Base-by-base conservation (phyloP, 129 eudicot genomes). In the Saussurea involucrata region DNA sequence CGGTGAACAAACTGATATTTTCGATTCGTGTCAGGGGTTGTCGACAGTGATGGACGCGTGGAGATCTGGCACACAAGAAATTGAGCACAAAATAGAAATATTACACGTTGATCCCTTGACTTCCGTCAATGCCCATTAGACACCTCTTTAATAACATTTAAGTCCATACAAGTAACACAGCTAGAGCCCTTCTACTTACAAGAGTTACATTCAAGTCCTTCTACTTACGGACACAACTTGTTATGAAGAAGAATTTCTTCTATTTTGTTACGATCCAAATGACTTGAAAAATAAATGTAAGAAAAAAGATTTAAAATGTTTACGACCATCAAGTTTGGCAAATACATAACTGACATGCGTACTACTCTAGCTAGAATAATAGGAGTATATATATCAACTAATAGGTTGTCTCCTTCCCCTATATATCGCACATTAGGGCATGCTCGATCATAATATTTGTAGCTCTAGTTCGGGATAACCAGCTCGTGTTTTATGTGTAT, bases 401-500 rank as follows among this genome's bases (percentile, higher is more conserved):
- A 36, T 36, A 27, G 29, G 29, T 27, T 27, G 29, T 27, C 29
- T 27, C 29, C 29, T 27, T 27, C 29, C 29, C 29, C 0, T 27
- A 27, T 27, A 27, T 27, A 27, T 27, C 29, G 2, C 29, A 27
- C 44, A 34, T 7, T 36, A 6, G 44, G 9, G 44, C 12, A 36
- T 36, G 42, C 9, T 73, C 78, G 42, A 17, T 73, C 78, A 80
- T 37, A 73, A 66, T 24, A 80, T 49, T 6, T 53, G 83, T 34
- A 80, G 74, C 34, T 80, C 78, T 6, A 84, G 81, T 68, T 89
- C 85, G 3, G 79, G 73, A 80, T 89, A 76, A 37, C 93, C 98
- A 18, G 81, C 93, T 61, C 90, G 89, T 32, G 76, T 78, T 81
- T 91, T 94, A 75, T 94, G 97, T 76, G 83, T 85, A 55, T 93